Percentiles rank a stretch among this genome's conserved stretches.
phyloP scores from a whole-genome alignment of 192 early-diverging fungal genomes.

The Paraglomus occultum region DNA sequence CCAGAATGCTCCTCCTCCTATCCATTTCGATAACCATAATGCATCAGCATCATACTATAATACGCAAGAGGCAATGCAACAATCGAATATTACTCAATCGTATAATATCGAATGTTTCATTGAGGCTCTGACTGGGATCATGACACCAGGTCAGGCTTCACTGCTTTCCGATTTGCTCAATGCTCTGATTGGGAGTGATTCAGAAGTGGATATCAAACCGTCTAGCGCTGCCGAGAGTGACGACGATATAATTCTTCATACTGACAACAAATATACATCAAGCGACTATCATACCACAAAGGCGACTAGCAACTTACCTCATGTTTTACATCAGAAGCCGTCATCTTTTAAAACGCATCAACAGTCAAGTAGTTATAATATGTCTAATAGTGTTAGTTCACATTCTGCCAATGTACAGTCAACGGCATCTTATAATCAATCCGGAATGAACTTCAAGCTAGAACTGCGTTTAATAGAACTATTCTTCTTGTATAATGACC shows the following conservation, averaged over 20 bases:
- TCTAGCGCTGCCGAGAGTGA: slow-evolving; percentile 18
- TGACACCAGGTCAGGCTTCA: slow-evolving; percentile 44
- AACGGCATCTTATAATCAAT: background rate
- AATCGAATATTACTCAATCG: slow-evolving; percentile 25
- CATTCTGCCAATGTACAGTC: background rate
- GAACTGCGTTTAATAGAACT: slow-evolving; percentile 37
- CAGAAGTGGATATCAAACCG: background rate
- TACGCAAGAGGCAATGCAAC: slow-evolving; percentile 29
- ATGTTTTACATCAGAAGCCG: slow-evolving; percentile 37
- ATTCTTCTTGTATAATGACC: slow-evolving; percentile 41
- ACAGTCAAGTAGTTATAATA: slow-evolving; percentile 43
- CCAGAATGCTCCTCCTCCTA: slow-evolving; percentile 29
- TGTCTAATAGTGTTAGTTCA: slow-evolving; percentile 21
- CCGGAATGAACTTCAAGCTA: slow-evolving; percentile 40
- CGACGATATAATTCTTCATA: slow-evolving; percentile 15
- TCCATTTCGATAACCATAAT: slow-evolving; percentile 23
- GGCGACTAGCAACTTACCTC: slow-evolving; percentile 26
- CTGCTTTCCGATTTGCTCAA: slow-evolving; percentile 43
- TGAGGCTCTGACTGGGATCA: slow-evolving; percentile 5
- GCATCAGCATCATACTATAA: slow-evolving; percentile 14
- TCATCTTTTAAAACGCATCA: slow-evolving; percentile 44
- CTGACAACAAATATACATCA: background rate
- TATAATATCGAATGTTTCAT: slow-evolving; percentile 14
- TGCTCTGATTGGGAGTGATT: slow-evolving; percentile 1
- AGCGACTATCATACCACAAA: background rate